These are phyloP conservation scores for Eutypella sp. DNA, from an alignment of 2,329 filamentous ascomycete species.

Conservation along the genomic window DNA sequence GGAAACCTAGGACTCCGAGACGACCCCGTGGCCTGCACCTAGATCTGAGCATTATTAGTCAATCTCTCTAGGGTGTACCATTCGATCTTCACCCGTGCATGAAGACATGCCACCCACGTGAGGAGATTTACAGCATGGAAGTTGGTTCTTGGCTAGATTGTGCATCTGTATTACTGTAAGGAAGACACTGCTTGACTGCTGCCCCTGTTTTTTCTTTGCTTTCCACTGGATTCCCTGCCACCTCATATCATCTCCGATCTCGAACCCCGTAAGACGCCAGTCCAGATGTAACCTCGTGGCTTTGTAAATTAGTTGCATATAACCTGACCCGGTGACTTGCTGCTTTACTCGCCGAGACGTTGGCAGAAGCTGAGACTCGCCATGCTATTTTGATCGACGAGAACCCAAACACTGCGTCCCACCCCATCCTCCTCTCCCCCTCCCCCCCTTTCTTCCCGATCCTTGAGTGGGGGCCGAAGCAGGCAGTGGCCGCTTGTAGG, in stretches of 20 bases:
- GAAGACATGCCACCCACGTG: neutral
- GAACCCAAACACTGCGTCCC: neutral
- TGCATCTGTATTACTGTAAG: neutral
- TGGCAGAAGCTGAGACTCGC: neutral
- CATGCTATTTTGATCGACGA: neutral
- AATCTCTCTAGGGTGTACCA: neutral
- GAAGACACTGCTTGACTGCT: too few species aligned
- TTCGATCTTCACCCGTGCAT: neutral
- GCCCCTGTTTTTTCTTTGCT: too few species aligned
- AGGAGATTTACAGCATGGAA: neutral
- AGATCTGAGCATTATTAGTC: neutral
- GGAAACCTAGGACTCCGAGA: too few species aligned
- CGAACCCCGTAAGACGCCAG: neutral
- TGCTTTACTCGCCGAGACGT: neutral
- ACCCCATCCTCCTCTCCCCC: neutral
- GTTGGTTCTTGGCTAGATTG: neutral
- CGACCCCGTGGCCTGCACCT: neutral
- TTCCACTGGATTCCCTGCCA: too few species aligned
- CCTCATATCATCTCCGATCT: too few species aligned
- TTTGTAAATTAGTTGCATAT: neutral
- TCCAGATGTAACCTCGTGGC: neutral
- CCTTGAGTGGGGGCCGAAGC: neutral
- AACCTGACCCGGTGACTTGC: neutral
- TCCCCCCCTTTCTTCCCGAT: neutral
- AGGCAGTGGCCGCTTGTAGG: neutral